Percentiles rank a stretch among this genome's conserved stretches.
Conservation (phyloP, 2,329 filamentous ascomycete genomes). For the Thermochaetoides dissita region DNA sequence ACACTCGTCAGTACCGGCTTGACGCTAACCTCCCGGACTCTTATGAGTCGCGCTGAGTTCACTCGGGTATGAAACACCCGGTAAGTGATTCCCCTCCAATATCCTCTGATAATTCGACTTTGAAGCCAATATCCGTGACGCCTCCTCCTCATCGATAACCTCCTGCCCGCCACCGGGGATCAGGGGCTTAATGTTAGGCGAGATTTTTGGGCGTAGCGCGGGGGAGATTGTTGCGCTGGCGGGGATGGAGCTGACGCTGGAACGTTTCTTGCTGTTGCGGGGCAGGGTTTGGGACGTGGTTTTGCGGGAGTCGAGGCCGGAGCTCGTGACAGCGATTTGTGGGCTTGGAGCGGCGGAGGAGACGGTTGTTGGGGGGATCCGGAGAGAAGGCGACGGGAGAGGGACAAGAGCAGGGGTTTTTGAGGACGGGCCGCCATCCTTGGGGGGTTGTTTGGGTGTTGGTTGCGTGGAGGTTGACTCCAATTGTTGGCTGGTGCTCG, state of each 20-base stretch:
- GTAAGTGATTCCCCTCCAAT: constrained; percentile 78
- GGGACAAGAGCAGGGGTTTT: constrained; percentile 38
- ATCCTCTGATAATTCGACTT: constrained; percentile 99
- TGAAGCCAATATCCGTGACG: constrained; percentile 66
- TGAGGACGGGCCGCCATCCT: constrained; percentile 24
- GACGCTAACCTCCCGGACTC: too few species aligned
- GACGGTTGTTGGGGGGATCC: constrained; percentile 24
- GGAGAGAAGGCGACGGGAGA: constrained; percentile 34
- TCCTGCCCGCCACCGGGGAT: constrained; percentile 40
- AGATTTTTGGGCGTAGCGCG: constrained; percentile 76
- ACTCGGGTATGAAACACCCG: constrained; percentile 79
- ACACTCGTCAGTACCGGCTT: too few species aligned
- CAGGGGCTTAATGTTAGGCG: constrained; percentile 84
- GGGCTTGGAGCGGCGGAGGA: constrained; percentile 53
- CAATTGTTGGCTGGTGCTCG: too few species aligned
- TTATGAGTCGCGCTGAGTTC: constrained; percentile 85
- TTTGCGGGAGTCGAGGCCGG: constrained; percentile 14
- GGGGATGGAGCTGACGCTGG: constrained; percentile 58
- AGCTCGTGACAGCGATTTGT: constrained; percentile 39
- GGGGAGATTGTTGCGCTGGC: constrained; percentile 45
- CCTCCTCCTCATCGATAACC: constrained; percentile 39
- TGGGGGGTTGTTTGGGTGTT: constrained; percentile 6
- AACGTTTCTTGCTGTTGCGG: constrained; percentile 52
- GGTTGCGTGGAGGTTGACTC: not conserved
- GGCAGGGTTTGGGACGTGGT: constrained; percentile 44